Evolutionary conservation across 1,284 basidiomycete genomes (phyloP).

Genomic region (Tausonia pullulans): DNA sequence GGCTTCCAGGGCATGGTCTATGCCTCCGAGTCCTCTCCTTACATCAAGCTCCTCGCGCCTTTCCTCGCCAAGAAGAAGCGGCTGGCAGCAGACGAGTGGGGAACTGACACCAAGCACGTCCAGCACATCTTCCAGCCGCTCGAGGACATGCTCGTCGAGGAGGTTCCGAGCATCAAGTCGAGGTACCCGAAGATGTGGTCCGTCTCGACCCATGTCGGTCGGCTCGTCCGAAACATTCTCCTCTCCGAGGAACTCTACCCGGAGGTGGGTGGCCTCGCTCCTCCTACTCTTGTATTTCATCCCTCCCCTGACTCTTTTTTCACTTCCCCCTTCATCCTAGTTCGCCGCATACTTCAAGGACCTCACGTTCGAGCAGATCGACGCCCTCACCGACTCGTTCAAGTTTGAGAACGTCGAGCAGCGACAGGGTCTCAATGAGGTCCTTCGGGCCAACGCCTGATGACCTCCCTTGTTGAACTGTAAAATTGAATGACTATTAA

Average conservation of each 20-base stretch:
- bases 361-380: constrained; percentile 46
- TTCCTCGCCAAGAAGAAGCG: constrained; percentile 53
- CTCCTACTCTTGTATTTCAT: constrained; percentile 44
- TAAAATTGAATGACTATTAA: too few species aligned
- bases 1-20: constrained; percentile 73
- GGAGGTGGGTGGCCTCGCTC: constrained; percentile 46
- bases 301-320: constrained; percentile 31
- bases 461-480: background rate
- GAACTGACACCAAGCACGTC: constrained; percentile 31
- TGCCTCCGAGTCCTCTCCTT: constrained; percentile 49
- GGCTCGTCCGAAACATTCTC: constrained; percentile 50
- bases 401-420: constrained; percentile 46
- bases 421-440: constrained; percentile 30
- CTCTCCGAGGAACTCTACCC: constrained; percentile 47
- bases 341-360: constrained; percentile 54
- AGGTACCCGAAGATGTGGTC: constrained; percentile 32
- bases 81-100: constrained; percentile 52
- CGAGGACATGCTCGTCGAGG: constrained; percentile 42
- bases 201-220: constrained; percentile 32
- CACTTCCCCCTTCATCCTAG: constrained; percentile 30
- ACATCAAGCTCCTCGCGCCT: constrained; percentile 48
- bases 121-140: constrained; percentile 50
- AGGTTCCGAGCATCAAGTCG: constrained; percentile 27
- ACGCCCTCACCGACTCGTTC: constrained; percentile 51
- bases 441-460: constrained; percentile 21